A percentile compares a stretch with the other conserved stretches of the same genome.
Evolutionary conservation across 2,329 filamentous ascomycete species (phyloP).

Genomic region (Hypoxylon sp.): DNA sequence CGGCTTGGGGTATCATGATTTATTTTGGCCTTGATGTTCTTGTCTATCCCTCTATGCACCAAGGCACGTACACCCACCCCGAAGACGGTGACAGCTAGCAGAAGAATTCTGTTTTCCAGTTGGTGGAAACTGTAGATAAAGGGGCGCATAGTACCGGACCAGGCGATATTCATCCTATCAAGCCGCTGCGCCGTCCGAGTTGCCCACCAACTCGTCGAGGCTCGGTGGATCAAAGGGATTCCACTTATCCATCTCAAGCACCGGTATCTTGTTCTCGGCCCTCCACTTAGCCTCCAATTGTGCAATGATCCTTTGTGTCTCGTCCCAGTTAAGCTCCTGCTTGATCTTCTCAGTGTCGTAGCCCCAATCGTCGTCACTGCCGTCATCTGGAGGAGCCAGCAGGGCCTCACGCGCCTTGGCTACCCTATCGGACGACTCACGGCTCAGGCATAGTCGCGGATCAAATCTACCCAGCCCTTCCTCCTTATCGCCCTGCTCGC

Average conservation of each 20-base stretch:
- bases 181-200: neutral
- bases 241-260: constrained; percentile 28
- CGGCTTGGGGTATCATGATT: constrained; percentile 9
- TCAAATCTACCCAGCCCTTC: constrained; percentile 75
- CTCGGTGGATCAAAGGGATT: constrained; percentile 19
- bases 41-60: neutral
- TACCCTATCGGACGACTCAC: constrained; percentile 61
- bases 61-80: neutral
- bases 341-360: constrained; percentile 18
- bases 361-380: constrained; percentile 16
- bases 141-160: neutral
- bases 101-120: neutral
- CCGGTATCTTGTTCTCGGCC: constrained; percentile 26
- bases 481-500: constrained; percentile 55
- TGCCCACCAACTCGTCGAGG: constrained; percentile 9
- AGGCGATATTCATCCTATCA: neutral
- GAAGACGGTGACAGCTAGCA: neutral
- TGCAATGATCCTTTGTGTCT: constrained; percentile 2
- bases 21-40: neutral
- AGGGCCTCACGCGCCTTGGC: constrained; percentile 51
- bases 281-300: constrained; percentile 19
- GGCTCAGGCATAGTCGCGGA: constrained; percentile 76
- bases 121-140: neutral
- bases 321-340: constrained; percentile 22
- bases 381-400: neutral